Evolutionary conservation across 2,329 filamentous ascomycete species (phyloP), one percentile per base, ranked within the genome.

Genomic region (Trichoderma polysporum): DNA sequence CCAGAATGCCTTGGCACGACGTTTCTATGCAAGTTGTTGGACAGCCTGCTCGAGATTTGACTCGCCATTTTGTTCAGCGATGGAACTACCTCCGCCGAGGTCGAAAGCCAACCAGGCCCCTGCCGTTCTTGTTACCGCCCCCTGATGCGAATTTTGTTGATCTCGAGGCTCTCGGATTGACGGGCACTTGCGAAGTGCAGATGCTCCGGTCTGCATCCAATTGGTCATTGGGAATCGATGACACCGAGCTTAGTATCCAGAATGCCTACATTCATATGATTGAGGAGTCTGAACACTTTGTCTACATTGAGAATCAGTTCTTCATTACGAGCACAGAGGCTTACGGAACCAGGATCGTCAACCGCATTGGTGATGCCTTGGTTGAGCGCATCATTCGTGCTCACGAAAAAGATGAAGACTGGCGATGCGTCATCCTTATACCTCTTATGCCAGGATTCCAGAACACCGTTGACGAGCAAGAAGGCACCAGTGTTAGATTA

Each of bases 281-380:
- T 72, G 90, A 95, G 71, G 91, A 94, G 70, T 97, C 93, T 1
- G 93, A 99, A 56, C 95, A 98, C 77, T 97, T 97, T 74, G 92
- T 98, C 60, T 98, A 99, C 79, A 97, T 98, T 71, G 95, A 99
- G 77, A 99, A 99, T 76, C 95, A 99, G 75, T 99, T 98, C 80
- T 99, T 97, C 81, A 91, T 99, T 77, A 96, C 92, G 39, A 97
- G 92, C 71, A 95, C 92, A 59, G 91, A 95, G 74, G 93, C 94
- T 5, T 89, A 97, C 72, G 91, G 91, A 61, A 92, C 91, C 13
- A 92, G 90, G 75, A 95, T 99, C 70, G 87, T 93, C 76, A 99
- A 99, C 78, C 89, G 90, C 71, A 97, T 99, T 71, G 94, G 94
- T 59, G 94, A 98, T 79, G 94, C 95, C 3, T 83, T 99, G 35